Percentiles rank a stretch among this genome's conserved stretches.
Evolutionary conservation across 176 grass and related monocot species (phyloP).

Genomic region (Stipa capillata): DNA sequence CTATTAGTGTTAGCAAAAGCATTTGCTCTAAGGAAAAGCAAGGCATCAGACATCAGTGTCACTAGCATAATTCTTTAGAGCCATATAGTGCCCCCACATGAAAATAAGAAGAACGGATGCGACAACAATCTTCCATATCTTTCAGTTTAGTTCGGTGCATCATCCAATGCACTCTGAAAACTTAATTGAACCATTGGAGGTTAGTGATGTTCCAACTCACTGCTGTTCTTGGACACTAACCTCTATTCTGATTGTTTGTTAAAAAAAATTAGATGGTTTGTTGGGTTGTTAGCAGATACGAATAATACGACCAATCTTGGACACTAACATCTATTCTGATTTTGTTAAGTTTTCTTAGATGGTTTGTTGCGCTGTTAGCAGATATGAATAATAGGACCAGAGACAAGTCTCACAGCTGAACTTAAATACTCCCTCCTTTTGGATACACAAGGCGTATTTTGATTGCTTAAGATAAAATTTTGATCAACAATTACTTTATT

Average conservation of each 20-base stretch:
- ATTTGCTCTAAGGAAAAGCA: background rate
- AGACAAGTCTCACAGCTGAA: constrained; percentile 8
- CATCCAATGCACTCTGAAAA: background rate
- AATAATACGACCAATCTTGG: too few relatives aligned
- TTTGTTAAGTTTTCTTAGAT: background rate
- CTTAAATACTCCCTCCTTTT: background rate
- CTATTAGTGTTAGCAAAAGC: background rate
- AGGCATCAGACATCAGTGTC: background rate
- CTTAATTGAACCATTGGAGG: constrained; percentile 17
- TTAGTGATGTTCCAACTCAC: constrained; percentile 27
- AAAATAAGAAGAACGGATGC: background rate
- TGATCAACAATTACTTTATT: too few relatives aligned
- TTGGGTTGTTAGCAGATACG: background rate
- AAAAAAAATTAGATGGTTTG: background rate
- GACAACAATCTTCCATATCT: background rate
- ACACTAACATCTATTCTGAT: background rate
- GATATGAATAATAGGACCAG: constrained; percentile 21
- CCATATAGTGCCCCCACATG: background rate
- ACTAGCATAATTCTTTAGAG: background rate
- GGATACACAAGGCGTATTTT: too few relatives aligned
- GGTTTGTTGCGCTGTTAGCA: background rate
- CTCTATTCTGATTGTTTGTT: background rate
- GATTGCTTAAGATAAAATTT: too few relatives aligned
- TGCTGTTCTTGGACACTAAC: constrained; percentile 20
- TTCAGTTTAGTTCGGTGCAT: constrained; percentile 28